Base-by-base conservation (phyloP, 495 filamentous ascomycete species). In the Lophiostoma macrostomum region DNA sequence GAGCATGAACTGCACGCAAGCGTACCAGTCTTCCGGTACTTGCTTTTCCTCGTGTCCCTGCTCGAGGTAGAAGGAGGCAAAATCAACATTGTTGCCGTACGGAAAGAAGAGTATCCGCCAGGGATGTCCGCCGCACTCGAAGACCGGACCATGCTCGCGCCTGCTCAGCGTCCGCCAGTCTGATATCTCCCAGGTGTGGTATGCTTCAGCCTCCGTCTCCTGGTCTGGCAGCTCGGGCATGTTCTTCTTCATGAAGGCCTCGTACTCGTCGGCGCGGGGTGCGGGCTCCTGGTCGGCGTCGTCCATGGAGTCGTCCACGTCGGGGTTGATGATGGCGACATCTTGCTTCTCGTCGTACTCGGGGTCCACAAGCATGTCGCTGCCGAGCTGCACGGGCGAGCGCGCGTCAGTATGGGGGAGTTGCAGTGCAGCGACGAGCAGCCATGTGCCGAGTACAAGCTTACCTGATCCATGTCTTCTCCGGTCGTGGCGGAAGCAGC, bases 41-140 rank as follows among this genome's bases (percentile, higher is more conserved):
- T 83, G 79, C 34, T 68, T 61, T 12, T 80, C 80, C 12, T 79
- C 81, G 72, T 85, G 91, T 38, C 88, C 93, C 60, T 97, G 93
- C 70, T 99, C 93, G 23, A 99, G 81, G 71, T 99, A 99, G 66
- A 99, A 86, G 2, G 94, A 97, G 35, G 85, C 86, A 55, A 85
- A 83, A 58, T 97, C 91, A 36, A 87, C 83, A 56, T 93, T 88
- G 61, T 99, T 99, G 37, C 93, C 93, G 40, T 82, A 88, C 0
- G 93, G 93, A 66, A 96, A 99, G 59, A 97, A 88, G 19, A 99
- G 82, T 63, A 97, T 84, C 58, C 90, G 87, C 91, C 94, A 99
- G 68, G 91, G 91, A 67, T 79, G 84, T 28, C 86, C 90, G 31
- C 85, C 93, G 54, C 87, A 90, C 49, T 90, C 66, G 70, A 99